phyloP scores from a whole-genome alignment of 306 rosid species.

The Pyrus betulifolia region DNA sequence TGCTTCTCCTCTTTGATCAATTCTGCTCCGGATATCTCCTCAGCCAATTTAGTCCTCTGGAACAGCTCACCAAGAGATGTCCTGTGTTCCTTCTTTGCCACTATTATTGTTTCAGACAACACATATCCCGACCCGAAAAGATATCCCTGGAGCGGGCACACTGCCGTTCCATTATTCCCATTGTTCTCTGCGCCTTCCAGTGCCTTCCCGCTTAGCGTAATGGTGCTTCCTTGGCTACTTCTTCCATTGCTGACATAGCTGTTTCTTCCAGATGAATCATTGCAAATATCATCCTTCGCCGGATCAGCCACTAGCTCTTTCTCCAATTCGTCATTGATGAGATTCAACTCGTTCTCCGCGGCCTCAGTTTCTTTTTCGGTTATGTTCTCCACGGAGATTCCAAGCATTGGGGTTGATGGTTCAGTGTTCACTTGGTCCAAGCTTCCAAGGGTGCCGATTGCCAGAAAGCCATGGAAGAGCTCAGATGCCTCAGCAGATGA shows the following conservation, averaged over 20 bases:
- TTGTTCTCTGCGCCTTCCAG: slow-evolving; percentile 41
- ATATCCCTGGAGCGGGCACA: slow-evolving; percentile 79
- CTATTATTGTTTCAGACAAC: slow-evolving; percentile 52
- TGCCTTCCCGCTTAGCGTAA: slow-evolving; percentile 73
- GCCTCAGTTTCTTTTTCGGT: slow-evolving; percentile 84
- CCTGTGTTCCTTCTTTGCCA: slow-evolving; percentile 69
- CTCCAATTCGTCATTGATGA: slow-evolving; percentile 82
- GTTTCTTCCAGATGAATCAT: slow-evolving; percentile 73
- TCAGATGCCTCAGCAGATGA: slow-evolving; percentile 42
- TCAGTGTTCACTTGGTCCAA: slow-evolving; percentile 46
- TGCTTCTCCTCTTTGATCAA: slow-evolving; percentile 45
- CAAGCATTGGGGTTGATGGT: slow-evolving; percentile 74
- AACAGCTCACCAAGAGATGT: slow-evolving; percentile 82
- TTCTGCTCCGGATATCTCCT: slow-evolving; percentile 47
- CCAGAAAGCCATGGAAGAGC: slow-evolving; percentile 89
- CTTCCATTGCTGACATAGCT: slow-evolving; percentile 85
- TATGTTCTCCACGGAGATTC: slow-evolving; percentile 65
- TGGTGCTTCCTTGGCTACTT: slow-evolving; percentile 78
- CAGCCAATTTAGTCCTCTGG: slow-evolving; percentile 58
- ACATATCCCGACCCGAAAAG: slow-evolving; percentile 75
- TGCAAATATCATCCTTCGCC: slow-evolving; percentile 57
- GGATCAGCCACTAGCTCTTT: slow-evolving; percentile 67
- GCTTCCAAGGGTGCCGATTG: slow-evolving; percentile 82
- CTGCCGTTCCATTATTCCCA: slow-evolving; percentile 38
- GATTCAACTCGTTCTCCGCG: slow-evolving; percentile 75